These are phyloP conservation scores for Jackrogersella minutella DNA, from an alignment of 495 filamentous ascomycete genomes.

Conservation along the genomic window DNA sequence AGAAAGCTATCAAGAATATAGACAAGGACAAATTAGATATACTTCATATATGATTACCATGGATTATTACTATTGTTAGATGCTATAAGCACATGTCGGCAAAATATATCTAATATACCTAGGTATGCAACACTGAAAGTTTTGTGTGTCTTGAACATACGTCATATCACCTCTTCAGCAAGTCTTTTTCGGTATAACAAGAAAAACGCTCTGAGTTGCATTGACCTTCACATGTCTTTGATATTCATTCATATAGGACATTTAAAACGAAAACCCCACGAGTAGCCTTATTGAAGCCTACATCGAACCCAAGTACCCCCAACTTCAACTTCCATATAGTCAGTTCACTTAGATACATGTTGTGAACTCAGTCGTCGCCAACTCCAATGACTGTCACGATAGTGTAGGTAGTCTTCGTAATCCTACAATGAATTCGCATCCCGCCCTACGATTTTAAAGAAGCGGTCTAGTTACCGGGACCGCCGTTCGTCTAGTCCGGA, in stretches of 20 bases:
- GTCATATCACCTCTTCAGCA: slow-evolving; percentile 26
- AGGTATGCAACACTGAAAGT: neutral
- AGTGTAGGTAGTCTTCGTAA: slow-evolving; percentile 1
- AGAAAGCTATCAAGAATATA: neutral
- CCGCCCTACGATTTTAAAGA: neutral
- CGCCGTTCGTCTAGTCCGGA: slow-evolving; percentile 17
- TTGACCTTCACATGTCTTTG: slow-evolving; percentile 20
- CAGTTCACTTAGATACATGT: neutral
- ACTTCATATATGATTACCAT: neutral
- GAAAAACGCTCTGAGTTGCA: slow-evolving; percentile 8
- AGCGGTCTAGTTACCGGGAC: slow-evolving; percentile 13
- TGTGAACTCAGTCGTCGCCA: too few relatives aligned
- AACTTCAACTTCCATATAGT: too few relatives aligned
- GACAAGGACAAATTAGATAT: too few relatives aligned
- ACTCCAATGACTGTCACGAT: neutral
- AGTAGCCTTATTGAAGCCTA: too few relatives aligned
- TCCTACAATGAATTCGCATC: neutral
- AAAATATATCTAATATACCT: neutral
- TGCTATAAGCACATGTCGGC: neutral
- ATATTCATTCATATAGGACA: too few relatives aligned
- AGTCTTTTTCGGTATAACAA: neutral
- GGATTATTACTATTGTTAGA: too few relatives aligned
- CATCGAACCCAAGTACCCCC: too few relatives aligned
- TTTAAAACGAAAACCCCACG: too few relatives aligned
- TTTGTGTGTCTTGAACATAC: slow-evolving; percentile 14